Conservation (phyloP, 768 basidiomycete genomes). For the Leucocoprinus sp. region DNA sequence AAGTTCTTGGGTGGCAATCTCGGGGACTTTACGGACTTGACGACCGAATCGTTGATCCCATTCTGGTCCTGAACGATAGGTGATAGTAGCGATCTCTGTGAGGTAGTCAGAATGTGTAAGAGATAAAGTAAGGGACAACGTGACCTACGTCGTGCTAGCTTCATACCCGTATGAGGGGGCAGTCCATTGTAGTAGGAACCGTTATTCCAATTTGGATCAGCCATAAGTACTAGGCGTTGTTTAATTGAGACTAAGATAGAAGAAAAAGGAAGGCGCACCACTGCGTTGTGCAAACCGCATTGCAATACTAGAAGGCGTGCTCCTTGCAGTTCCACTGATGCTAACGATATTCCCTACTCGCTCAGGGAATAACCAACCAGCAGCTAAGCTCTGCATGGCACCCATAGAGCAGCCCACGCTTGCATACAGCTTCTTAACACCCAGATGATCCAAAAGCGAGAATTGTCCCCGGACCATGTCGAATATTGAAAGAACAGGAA, state of each 20-base stretch:
- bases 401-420: conserved; percentile 97
- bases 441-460: conserved; percentile 72
- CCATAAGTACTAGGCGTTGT: conserved; percentile 76
- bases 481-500: conserved; percentile 88
- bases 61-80: conserved; percentile 97
- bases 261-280: conserved; percentile 43
- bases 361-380: conserved; percentile 88
- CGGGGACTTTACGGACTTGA: conserved; percentile 42
- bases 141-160: conserved; percentile 81
- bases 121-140: not conserved
- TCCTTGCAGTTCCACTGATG: conserved; percentile 92
- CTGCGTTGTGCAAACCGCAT: conserved; percentile 96
- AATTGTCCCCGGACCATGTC: conserved; percentile 98
- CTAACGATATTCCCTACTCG: conserved; percentile 86
- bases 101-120: conserved; percentile 1
- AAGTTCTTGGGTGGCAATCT: conserved; percentile 21
- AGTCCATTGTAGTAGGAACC: conserved; percentile 94
- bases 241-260: not conserved
- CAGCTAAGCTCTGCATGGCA: conserved; percentile 93
- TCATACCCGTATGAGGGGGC: conserved; percentile 99
- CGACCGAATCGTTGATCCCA: conserved; percentile 99
- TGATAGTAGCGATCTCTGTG: conserved; percentile 96
- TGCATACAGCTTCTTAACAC: conserved; percentile 81
- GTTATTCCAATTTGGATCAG: conserved; percentile 98
- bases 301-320: conserved; percentile 85